Percentiles rank a stretch among this genome's conserved stretches.
Evolutionary conservation across 768 basidiomycete genomes (phyloP).

Genomic region (Boletus rex-veris): DNA sequence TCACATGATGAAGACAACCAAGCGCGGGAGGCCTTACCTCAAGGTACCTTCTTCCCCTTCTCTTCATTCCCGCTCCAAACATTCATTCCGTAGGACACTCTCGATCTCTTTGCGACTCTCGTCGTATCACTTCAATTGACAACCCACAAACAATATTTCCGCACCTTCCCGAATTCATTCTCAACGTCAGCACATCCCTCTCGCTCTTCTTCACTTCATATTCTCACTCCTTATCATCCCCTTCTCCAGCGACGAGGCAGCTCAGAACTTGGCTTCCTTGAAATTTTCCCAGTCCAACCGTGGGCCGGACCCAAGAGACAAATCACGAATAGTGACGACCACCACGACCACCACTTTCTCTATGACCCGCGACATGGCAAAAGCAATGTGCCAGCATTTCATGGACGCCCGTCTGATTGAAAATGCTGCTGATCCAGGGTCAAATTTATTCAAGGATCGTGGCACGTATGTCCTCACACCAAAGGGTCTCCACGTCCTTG

Average conservation of each 20-base stretch:
- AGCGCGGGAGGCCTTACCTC: constrained; percentile 89
- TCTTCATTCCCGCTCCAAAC: constrained; percentile 7
- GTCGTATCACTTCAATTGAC: constrained; percentile 88
- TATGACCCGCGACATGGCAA: constrained; percentile 99
- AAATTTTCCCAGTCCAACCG: constrained; percentile 99
- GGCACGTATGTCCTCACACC: constrained; percentile 95
- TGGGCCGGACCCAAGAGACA: constrained; percentile 96
- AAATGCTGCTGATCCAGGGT: constrained; percentile 87
- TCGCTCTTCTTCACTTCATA: background rate
- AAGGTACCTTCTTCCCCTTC: constrained; percentile 51
- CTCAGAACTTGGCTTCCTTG: constrained; percentile 86
- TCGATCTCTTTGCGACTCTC: constrained; percentile 96
- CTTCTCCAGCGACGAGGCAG: constrained; percentile 83
- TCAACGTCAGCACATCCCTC: constrained; percentile 67
- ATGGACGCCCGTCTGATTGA: constrained; percentile 99
- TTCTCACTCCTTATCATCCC: constrained; percentile 9
- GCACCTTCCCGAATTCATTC: constrained; percentile 91
- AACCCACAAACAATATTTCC: constrained; percentile 94
- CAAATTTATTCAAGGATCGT: constrained; percentile 94
- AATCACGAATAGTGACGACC: constrained; percentile 95
- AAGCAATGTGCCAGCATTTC: constrained; percentile 99
- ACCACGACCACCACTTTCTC: constrained; percentile 99
- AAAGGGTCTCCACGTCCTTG: constrained; percentile 97
- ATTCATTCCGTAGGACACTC: constrained; percentile 68
- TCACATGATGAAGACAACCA: constrained; percentile 99